These are phyloP conservation scores for Colletotrichum coccodes DNA, from an alignment of 2,329 filamentous ascomycete genomes.

Conservation along the genomic window DNA sequence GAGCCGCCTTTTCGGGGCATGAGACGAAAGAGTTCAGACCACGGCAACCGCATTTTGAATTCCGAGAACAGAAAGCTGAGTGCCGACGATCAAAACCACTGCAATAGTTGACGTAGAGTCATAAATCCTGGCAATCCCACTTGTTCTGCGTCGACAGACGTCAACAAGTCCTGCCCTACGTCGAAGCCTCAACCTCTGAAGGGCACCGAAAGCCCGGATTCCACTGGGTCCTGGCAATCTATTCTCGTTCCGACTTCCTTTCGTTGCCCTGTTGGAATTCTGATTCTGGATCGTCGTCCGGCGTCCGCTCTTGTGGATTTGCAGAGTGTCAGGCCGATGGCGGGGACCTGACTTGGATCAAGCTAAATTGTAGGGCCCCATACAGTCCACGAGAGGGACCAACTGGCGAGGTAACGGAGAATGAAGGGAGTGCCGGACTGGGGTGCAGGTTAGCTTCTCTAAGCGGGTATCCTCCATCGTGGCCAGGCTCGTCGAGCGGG, in stretches of 20 bases:
- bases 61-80: not conserved
- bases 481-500: not conserved
- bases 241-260: not conserved
- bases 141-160: not conserved
- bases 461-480: not conserved
- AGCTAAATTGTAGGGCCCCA: not conserved
- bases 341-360: not conserved
- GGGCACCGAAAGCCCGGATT: constrained; percentile 8
- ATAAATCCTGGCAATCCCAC: not conserved
- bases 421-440: constrained; percentile 16
- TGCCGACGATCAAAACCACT: not conserved
- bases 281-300: constrained; percentile 1
- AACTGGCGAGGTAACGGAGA: not conserved
- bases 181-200: not conserved
- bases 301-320: not conserved
- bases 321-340: not conserved
- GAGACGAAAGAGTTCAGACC: not conserved
- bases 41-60: not conserved
- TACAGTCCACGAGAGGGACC: constrained; percentile 4
- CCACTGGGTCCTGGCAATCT: not conserved
- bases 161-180: not conserved
- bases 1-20: not conserved
- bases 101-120: not conserved
- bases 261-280: not conserved
- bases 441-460: constrained; percentile 8